Conservation (phyloP, 345 rosid genomes). For the Bruguiera gymnorhiza region DNA sequence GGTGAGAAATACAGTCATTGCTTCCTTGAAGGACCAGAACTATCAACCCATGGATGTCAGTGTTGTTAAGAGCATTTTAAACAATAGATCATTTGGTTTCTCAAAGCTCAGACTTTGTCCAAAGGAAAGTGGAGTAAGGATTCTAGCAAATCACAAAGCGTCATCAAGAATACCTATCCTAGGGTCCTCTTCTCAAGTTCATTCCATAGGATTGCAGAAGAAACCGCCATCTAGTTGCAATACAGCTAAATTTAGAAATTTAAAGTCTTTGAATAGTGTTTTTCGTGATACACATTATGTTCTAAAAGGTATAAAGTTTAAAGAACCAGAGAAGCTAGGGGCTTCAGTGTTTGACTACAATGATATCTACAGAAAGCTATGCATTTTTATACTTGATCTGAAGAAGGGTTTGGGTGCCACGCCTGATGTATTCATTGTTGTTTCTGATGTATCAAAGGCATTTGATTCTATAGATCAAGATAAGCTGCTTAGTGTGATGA, state of each 20-base stretch:
- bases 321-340: constrained; percentile 65
- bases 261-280: constrained; percentile 46
- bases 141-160: constrained; percentile 64
- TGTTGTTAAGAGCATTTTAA: constrained; percentile 39
- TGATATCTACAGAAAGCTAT: constrained; percentile 65
- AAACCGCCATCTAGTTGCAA: constrained; percentile 2
- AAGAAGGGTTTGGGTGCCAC: constrained; percentile 40
- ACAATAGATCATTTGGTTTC: constrained; percentile 47
- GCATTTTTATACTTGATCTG: constrained; percentile 51
- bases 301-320: constrained; percentile 61
- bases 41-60: constrained; percentile 38
- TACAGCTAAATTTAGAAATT: constrained; percentile 13
- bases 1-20: constrained; percentile 37
- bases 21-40: constrained; percentile 36
- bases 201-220: constrained; percentile 10
- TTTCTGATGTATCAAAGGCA: constrained; percentile 80
- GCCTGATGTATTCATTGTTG: constrained; percentile 57
- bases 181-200: constrained; percentile 16
- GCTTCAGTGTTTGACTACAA: constrained; percentile 84
- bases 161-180: constrained; percentile 37
- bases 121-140: constrained; percentile 61
- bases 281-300: constrained; percentile 67
- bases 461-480: constrained; percentile 77
- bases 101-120: constrained; percentile 69
- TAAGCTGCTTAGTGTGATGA: constrained; percentile 52